Base-by-base conservation (phyloP, 2,329 filamentous ascomycete genomes). In the Fusarium coffeatum region DNA sequence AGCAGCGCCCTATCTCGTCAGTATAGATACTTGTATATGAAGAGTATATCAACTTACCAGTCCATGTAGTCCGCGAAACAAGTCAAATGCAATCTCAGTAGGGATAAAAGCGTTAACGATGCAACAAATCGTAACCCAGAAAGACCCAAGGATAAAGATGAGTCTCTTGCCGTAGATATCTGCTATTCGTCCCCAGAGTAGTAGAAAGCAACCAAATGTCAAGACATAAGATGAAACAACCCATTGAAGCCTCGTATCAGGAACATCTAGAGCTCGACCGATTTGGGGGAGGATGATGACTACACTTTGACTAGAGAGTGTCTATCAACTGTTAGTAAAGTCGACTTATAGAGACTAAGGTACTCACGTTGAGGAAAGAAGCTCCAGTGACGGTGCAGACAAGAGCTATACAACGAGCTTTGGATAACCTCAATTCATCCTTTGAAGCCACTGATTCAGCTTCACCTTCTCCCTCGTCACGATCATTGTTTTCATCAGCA, bases 101-200 rank as follows among this genome's bases (percentile, higher is more conserved):
- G 85, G 85, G 16, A 91, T 77, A 72, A 92, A 91, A 0, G 90
- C 89, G 64, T 89, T 89, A 15, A 85, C 81, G 7, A 89, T 82
- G 5, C 87, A 87, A 1, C 86, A 85, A 2, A 84, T 77, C 1
- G 89, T 86, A 9, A 92, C 85, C 85, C 89, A 92, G 9, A 86
- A 83, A 3, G 88, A 89, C 1, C 89, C 90, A 62, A 82, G 82
- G 28, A 92, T 83, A 77, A 92, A 92, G 68, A 92, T 89, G 46
- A 85, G 80, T 11, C 89, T 84, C 76, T 90, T 90, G 58, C 89
- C 89, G 67, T 89, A 90, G 46, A 92, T 84, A 76, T 92, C 89
- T 58, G 87, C 90, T 23, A 92, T 84, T 22, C 89, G 84, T 27
- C 89, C 90, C 89, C 89, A 92, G 16, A 92, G 82, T 18, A 92